Percentiles rank a stretch among this genome's conserved stretches.
These are phyloP conservation scores for Chaetomiaceae sp. DNA, from an alignment of 2,329 filamentous ascomycete species.

Conservation along the genomic window DNA sequence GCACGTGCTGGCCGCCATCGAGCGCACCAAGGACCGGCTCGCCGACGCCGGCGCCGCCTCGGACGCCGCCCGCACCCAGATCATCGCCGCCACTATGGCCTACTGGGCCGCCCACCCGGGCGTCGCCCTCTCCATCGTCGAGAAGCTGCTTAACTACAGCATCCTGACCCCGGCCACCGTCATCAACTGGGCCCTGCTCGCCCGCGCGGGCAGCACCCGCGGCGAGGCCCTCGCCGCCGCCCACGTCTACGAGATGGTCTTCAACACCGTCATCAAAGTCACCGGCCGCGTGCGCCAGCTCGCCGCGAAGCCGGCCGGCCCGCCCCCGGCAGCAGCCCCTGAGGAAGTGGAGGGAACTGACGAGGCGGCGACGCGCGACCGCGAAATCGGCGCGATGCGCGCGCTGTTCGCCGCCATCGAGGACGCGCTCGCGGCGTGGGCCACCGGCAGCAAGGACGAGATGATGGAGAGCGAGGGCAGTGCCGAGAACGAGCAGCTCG, in stretches of 20 bases:
- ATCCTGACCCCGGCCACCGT: constrained; percentile 83
- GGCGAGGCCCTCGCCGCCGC: constrained; percentile 64
- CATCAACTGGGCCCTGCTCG: constrained; percentile 78
- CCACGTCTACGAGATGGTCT: constrained; percentile 84
- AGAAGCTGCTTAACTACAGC: constrained; percentile 95
- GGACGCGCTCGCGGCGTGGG: constrained; percentile 67
- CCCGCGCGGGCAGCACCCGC: constrained; percentile 43
- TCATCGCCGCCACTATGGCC: constrained; percentile 80
- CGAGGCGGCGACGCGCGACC: constrained; percentile 49
- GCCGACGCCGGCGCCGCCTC: constrained; percentile 71
- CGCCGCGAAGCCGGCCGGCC: constrained; percentile 36
- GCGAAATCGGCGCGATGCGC: constrained; percentile 68
- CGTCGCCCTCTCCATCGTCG: constrained; percentile 83
- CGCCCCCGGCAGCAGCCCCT: neutral
- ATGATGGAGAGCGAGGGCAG: constrained; percentile 56
- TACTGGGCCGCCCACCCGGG: constrained; percentile 95
- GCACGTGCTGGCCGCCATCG: constrained; percentile 91
- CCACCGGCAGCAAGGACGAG: constrained; percentile 65
- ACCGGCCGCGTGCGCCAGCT: constrained; percentile 80
- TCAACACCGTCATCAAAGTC: constrained; percentile 84
- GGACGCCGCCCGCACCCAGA: constrained; percentile 72
- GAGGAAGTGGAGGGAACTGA: constrained; percentile 28
- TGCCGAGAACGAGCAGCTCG: constrained; percentile 58
- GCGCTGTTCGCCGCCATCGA: constrained; percentile 77
- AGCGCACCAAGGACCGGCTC: constrained; percentile 85